phyloP scores from a whole-genome alignment of 2,329 filamentous ascomycete genomes.

The Scytalidium lignicola region DNA sequence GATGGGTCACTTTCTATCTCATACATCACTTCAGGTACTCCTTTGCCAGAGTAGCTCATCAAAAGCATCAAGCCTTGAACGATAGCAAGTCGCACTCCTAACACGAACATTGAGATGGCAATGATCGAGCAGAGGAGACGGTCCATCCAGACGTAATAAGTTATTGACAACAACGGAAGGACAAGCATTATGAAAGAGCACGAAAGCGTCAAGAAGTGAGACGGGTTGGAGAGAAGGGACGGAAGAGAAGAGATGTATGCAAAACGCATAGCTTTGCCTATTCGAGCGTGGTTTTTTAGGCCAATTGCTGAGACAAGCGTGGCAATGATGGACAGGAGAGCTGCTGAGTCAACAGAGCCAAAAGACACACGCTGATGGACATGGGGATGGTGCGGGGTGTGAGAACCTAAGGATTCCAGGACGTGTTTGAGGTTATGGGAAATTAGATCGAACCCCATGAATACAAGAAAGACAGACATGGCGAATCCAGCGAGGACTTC shows the following conservation, averaged over 20 bases:
- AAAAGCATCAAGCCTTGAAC: conserved; percentile 90
- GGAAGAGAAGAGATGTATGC: conserved; percentile 77
- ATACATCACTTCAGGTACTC: conserved; percentile 58
- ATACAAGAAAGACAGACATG: conserved; percentile 93
- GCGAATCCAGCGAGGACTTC: conserved; percentile 95
- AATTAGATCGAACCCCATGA: conserved; percentile 93
- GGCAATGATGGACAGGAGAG: conserved; percentile 73
- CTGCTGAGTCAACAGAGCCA: conserved; percentile 76
- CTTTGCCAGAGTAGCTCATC: conserved; percentile 66
- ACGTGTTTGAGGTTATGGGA: conserved; percentile 91
- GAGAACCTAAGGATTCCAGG: conserved; percentile 66
- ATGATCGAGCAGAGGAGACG: conserved; percentile 75
- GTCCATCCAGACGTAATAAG: conserved; percentile 81
- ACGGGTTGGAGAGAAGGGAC: conserved; percentile 86
- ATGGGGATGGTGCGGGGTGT: conserved; percentile 69
- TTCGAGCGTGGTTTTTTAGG: conserved; percentile 84
- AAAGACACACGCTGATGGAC: conserved; percentile 62
- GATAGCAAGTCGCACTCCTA: conserved; percentile 78
- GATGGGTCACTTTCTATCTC: conserved; percentile 79
- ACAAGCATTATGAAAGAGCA: conserved; percentile 78
- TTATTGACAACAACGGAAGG: conserved; percentile 73
- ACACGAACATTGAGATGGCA: conserved; percentile 79
- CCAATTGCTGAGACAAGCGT: conserved; percentile 84
- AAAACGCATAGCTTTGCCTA: conserved; percentile 86
- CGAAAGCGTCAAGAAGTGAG: conserved; percentile 87